Base-by-base conservation (phyloP, 768 basidiomycete genomes). In the Hemileccinum impolitum region DNA sequence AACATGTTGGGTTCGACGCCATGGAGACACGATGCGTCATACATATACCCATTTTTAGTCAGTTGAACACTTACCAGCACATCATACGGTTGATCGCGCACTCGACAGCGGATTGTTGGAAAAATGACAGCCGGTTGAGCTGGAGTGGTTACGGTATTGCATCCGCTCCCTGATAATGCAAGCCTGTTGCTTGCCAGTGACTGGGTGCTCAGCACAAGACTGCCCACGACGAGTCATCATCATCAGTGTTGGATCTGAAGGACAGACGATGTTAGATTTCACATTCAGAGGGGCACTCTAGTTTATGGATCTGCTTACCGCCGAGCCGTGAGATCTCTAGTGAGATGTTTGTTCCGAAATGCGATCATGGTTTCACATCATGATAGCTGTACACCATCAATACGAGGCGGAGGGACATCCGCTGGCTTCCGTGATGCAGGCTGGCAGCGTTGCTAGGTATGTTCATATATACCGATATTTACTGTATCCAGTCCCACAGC, bases 341-440 rank as follows among this genome's bases (percentile, higher is more conserved):
- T 45, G 44, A 28, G 31, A 31, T 8, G 9, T 21, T 21, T 23
- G 23, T 23, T 43, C 30, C 25, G 11, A 14, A 25, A 18, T 6
- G 28, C 18, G 25, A 45, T 45, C 34, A 14, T 34, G 3, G 26
- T 40, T 35, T 49, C 42, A 39, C n/a, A n/a, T n/a, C n/a, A n/a
- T n/a, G n/a, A 23, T 3, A 45, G 58, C 61, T 53, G 46, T 63
- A 25, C 51, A n/a, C n/a, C n/a, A n/a, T n/a, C n/a, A n/a, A n/a
- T n/a, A n/a, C n/a, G n/a, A n/a, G n/a, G n/a, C n/a, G n/a, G n/a
- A n/a, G n/a, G n/a, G n/a, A n/a, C n/a, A n/a, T n/a, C n/a, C n/a
- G n/a, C n/a, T 13, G 23, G 31, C 31, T 41, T 38, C 26, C 39
- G 17, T 66, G 57, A 65, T 67, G 52, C 38, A 47, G 51, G 19